A percentile compares a stretch with the other conserved stretches of the same genome.
Evolutionary conservation across 345 rosid genomes (phyloP).

Genomic region (Sonneratia caseolaris): DNA sequence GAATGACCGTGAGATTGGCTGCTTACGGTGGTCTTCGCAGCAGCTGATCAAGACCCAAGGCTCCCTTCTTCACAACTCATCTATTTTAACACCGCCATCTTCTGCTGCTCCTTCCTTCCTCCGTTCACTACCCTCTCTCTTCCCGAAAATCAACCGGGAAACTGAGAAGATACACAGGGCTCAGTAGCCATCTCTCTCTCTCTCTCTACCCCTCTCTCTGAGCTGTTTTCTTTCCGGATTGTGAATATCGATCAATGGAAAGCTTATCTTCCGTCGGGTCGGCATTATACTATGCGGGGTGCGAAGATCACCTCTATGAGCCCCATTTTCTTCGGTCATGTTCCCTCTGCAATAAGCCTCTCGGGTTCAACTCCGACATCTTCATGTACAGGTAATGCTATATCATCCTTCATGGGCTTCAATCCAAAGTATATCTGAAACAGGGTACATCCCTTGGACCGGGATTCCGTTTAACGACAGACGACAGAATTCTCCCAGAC

Average conservation of each 20-base stretch:
- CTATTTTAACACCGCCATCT: conserved; percentile 3
- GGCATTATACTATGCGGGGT: conserved; percentile 26
- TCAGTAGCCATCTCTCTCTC: not conserved
- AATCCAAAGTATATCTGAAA: too few species aligned
- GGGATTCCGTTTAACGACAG: too few species aligned
- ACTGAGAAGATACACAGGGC: not conserved
- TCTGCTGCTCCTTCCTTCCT: not conserved
- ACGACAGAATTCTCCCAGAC: too few species aligned
- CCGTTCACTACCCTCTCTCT: not conserved
- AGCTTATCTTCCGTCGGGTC: conserved; percentile 5
- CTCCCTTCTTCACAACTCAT: not conserved
- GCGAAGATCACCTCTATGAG: conserved; percentile 18
- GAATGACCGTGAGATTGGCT: not conserved
- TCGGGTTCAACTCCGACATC: conserved; percentile 55
- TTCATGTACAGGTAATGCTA: conserved; percentile 75
- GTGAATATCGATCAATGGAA: not conserved
- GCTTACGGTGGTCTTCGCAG: conserved; percentile 10
- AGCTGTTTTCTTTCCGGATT: not conserved
- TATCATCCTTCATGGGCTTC: too few species aligned
- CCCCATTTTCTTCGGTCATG: conserved; percentile 67
- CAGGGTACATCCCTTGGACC: too few species aligned
- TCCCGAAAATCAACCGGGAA: not conserved
- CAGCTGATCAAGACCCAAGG: conserved; percentile 15
- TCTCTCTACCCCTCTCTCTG: not conserved
- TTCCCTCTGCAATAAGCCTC: conserved; percentile 56